A percentile compares a stretch with the other conserved stretches of the same genome.
phyloP scores from a whole-genome alignment of 805 yeast species.

The Candida nitratophila region DNA sequence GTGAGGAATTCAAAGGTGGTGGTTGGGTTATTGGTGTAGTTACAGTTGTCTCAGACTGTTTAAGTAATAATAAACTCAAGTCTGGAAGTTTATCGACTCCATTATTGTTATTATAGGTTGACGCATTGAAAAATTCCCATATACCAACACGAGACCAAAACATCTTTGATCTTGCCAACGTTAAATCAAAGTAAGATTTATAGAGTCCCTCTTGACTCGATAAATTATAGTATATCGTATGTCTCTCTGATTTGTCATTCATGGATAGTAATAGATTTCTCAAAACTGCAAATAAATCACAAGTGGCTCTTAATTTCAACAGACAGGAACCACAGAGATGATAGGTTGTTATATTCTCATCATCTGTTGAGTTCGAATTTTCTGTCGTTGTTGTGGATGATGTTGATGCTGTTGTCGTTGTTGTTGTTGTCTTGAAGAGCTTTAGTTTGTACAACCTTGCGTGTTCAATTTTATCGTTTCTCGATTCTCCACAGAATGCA shows the following conservation, averaged over 20 bases:
- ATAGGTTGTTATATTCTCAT: conserved; percentile 17
- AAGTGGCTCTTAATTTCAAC: conserved; percentile 67
- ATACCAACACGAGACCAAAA: conserved; percentile 82
- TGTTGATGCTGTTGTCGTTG: too few species aligned
- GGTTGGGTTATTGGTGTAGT: not conserved
- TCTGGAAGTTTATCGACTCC: not conserved
- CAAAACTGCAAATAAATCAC: conserved; percentile 76
- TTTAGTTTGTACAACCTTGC: conserved; percentile 70
- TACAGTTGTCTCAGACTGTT: not conserved
- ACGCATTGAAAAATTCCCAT: conserved; percentile 43
- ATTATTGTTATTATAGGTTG: not conserved
- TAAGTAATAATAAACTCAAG: not conserved
- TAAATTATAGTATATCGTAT: not conserved
- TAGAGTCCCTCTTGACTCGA: not conserved
- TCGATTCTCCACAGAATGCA: conserved; percentile 74
- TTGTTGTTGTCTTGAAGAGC: conserved; percentile 18
- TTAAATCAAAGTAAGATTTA: conserved; percentile 58
- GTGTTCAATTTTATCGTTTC: conserved; percentile 66
- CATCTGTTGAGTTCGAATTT: not conserved
- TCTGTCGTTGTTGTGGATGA: too few species aligned
- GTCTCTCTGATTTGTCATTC: too few species aligned
- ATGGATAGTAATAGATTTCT: conserved; percentile 44
- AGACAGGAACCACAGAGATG: conserved; percentile 83
- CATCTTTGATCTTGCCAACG: conserved; percentile 60
- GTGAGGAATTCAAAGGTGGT: not conserved